Evolutionary conservation across 306 rosid genomes (phyloP), one percentile per base, ranked within the genome.

Genomic region (Fragaria iinumae): DNA sequence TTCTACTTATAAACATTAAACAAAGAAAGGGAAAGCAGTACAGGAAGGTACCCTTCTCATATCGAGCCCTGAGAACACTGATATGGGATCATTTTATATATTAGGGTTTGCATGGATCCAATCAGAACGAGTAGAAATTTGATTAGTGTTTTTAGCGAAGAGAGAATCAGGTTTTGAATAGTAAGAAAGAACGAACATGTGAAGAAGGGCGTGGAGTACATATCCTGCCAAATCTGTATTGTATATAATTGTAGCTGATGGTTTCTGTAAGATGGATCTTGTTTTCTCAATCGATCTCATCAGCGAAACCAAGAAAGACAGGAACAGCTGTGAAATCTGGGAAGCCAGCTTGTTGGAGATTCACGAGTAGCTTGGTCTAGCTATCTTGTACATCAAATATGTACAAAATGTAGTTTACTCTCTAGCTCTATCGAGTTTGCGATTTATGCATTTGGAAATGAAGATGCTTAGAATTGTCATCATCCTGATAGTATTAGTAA

Each of bases 301-400:
- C 70, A 38, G 34, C 45, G 44, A 65, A 18, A 65, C 70, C 70
- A 36, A 32, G 47, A 18, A 8, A 32, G 48, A 65, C 48, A 65
- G 18, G 48, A 44, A 65, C 27, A 18, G 70, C 70, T 65, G 48
- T 38, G 25, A 65, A 17, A 16, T 2, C 44, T 32, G 41, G 43
- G 70, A 2, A 65, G 25, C 70, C 27, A 65, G 70, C 70, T 36
- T 65, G 70, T 65, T 38, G 70, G 48, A 65, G 70, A 65, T 65
- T 65, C 48, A 36, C 48, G 48, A 65, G 70, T 65, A 38, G 69
- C 11, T 63, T 14, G 43, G 8, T 63, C 68, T 23, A 11, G 17
- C 34, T 11, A 9, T 10, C 13, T 59, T 11, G 65, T 25, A 59
- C 36, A 21, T 23, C 29, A 25, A 57, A 1, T 57, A 23, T 25